Conservation (phyloP, 2,329 filamentous ascomycete genomes). For the Fusarium sp. region DNA sequence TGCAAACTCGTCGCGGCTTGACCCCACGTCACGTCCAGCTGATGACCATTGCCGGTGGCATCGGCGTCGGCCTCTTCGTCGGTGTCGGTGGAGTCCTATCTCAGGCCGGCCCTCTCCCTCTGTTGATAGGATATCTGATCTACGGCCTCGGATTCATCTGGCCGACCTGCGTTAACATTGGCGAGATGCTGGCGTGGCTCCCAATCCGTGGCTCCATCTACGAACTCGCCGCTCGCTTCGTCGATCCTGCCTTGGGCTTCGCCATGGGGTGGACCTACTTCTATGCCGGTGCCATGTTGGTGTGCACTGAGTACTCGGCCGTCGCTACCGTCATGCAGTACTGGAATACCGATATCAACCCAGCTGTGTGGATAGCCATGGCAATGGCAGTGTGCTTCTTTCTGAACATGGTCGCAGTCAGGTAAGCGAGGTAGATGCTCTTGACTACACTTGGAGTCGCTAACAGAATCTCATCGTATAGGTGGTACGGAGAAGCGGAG, state of each 20-base stretch:
- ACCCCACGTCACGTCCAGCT: slow-evolving; percentile 56
- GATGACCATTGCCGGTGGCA: slow-evolving; percentile 59
- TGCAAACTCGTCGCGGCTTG: slow-evolving; percentile 39
- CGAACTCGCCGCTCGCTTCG: slow-evolving; percentile 62
- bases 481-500: slow-evolving; percentile 54
- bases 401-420: slow-evolving; percentile 58
- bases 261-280: slow-evolving; percentile 62
- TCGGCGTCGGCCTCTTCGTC: slow-evolving; percentile 56
- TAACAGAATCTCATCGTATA: neutral
- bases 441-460: slow-evolving; percentile 14
- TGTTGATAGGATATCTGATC: slow-evolving; percentile 55
- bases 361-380: slow-evolving; percentile 59
- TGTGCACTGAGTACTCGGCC: slow-evolving; percentile 56
- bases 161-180: slow-evolving; percentile 57
- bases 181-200: slow-evolving; percentile 65
- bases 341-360: slow-evolving; percentile 54
- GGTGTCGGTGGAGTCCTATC: slow-evolving; percentile 55
- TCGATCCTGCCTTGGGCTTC: slow-evolving; percentile 65
- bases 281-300: slow-evolving; percentile 55
- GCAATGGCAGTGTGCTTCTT: slow-evolving; percentile 55
- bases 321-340: slow-evolving; percentile 56
- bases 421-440: slow-evolving; percentile 39
- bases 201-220: slow-evolving; percentile 63
- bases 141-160: slow-evolving; percentile 56
- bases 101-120: slow-evolving; percentile 53